Percentiles rank a stretch among this genome's conserved stretches.
These are phyloP conservation scores for Chrysosporium queenslandicum DNA, from an alignment of 2,329 filamentous ascomycete species.

Conservation along the genomic window DNA sequence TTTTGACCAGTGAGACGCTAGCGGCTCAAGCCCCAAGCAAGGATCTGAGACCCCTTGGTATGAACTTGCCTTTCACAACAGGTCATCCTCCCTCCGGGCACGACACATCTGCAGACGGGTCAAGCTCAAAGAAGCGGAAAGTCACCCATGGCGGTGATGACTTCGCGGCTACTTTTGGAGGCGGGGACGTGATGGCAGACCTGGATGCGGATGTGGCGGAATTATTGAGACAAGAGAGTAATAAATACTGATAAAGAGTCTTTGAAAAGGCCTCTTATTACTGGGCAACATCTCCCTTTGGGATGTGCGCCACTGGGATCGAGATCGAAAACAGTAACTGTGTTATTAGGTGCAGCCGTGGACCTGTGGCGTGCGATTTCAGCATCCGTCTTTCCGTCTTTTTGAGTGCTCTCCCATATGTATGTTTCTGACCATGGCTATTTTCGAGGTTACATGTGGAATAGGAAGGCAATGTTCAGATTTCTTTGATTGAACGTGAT, in stretches of 20 bases:
- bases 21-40: background rate
- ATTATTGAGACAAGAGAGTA: constrained; percentile 43
- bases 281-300: background rate
- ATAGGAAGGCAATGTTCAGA: background rate
- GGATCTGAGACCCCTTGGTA: background rate
- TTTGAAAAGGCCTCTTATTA: no score
- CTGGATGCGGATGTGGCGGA: constrained; percentile 54
- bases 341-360: no score
- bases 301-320: no score
- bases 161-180: constrained; percentile 37
- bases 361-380: no score
- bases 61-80: background rate
- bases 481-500: background rate
- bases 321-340: no score
- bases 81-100: background rate
- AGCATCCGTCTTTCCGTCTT: no score
- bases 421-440: no score
- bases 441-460: no score
- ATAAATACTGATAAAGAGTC: constrained; percentile 15
- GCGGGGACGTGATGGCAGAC: constrained; percentile 45
- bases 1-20: background rate
- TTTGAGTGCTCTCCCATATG: no score
- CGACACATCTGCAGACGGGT: constrained; percentile 14
- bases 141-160: constrained; percentile 36
- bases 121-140: constrained; percentile 42